A percentile compares a stretch with the other conserved stretches of the same genome.
Conservation (phyloP, 75 land plant genomes). For the Sequoia sempervirens region DNA sequence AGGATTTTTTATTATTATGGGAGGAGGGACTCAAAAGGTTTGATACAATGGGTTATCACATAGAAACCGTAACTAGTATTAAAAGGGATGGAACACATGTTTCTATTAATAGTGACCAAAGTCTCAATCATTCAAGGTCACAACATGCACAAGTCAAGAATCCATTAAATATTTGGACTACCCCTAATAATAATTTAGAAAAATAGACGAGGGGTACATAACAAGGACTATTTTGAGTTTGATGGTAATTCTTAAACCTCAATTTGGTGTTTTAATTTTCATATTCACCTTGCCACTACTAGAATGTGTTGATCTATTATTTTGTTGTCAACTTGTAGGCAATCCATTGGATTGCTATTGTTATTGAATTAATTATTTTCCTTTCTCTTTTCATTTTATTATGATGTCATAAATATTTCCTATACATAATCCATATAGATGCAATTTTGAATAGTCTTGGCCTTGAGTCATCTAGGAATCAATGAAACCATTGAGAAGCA, state of each 20-base stretch:
- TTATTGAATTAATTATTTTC: neutral
- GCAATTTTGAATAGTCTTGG: neutral
- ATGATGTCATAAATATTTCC: neutral
- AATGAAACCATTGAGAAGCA: neutral
- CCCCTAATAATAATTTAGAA: slow-evolving; percentile 57
- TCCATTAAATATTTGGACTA: slow-evolving; percentile 75
- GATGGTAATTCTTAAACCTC: slow-evolving; percentile 8
- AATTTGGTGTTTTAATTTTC: neutral
- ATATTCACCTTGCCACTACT: neutral
- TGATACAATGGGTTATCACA: too few relatives aligned
- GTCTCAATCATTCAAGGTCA: too few relatives aligned
- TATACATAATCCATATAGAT: neutral
- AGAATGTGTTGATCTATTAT: neutral
- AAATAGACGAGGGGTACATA: slow-evolving; percentile 48
- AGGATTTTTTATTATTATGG: too few relatives aligned
- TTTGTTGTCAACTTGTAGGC: neutral
- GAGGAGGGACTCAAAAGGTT: too few relatives aligned
- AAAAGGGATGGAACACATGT: too few relatives aligned
- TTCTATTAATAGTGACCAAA: too few relatives aligned
- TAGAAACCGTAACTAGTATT: too few relatives aligned
- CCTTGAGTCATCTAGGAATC: neutral
- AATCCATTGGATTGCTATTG: neutral
- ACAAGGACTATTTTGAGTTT: slow-evolving; percentile 21
- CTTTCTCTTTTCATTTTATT: neutral
- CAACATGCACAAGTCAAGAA: slow-evolving; percentile 37